These are phyloP conservation scores for Oryza coarctata DNA, from an alignment of 176 grass and related monocot genomes.

Conservation along the genomic window DNA sequence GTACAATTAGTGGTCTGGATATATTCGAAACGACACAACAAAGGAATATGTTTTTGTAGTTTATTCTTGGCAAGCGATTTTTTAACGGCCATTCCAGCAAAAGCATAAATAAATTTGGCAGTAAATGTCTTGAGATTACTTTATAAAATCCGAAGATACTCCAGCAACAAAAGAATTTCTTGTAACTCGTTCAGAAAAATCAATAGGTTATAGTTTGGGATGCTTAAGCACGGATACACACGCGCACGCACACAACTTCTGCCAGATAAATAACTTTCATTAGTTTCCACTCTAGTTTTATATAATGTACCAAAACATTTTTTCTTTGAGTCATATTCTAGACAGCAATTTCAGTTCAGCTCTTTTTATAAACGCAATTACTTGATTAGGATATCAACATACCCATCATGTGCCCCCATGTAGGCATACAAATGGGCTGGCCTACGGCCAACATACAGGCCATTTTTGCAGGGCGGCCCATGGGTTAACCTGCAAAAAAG, in stretches of 20 bases:
- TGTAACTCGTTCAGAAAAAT: background rate
- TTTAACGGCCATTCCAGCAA: background rate
- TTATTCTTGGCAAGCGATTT: background rate
- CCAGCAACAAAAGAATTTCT: background rate
- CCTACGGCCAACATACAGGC: no score
- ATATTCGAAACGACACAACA: background rate
- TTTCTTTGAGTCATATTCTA: background rate
- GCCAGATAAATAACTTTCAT: background rate
- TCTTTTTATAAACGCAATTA: background rate
- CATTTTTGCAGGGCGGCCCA: no score
- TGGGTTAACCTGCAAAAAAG: no score
- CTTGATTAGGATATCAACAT: background rate
- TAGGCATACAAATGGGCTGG: no score
- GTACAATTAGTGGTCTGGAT: background rate
- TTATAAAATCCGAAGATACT: background rate
- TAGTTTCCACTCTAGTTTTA: background rate
- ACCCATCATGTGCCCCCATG: background rate
- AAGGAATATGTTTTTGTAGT: background rate
- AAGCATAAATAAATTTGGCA: background rate
- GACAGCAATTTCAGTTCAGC: background rate
- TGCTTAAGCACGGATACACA: background rate
- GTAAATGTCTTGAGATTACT: background rate
- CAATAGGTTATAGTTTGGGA: background rate
- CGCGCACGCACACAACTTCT: no score
- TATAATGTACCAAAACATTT: background rate